Evolutionary conservation across 352 stramenopile genomes (phyloP).

Genomic region (Pilasporangium apinafurcum): DNA sequence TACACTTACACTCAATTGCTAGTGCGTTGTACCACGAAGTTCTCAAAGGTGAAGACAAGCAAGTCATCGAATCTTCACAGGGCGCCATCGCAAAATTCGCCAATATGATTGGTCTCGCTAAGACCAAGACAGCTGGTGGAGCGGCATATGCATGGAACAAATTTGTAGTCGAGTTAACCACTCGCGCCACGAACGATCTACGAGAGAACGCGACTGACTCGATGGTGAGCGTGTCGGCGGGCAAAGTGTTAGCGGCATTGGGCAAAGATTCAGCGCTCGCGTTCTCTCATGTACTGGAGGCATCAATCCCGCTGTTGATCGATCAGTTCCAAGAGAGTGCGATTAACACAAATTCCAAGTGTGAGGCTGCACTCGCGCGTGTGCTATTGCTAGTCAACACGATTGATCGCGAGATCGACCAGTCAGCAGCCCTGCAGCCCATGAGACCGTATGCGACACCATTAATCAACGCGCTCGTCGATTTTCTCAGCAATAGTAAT

Average conservation of each 20-base stretch:
- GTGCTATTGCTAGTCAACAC: conserved; percentile 72
- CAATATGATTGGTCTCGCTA: conserved; percentile 54
- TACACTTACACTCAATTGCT: conserved; percentile 62
- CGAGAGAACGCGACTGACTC: conserved; percentile 70
- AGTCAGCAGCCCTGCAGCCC: conserved; percentile 56
- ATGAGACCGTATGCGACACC: conserved; percentile 63
- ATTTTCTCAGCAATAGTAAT: conserved; percentile 36
- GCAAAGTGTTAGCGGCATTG: conserved; percentile 57
- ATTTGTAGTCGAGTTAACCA: conserved; percentile 76
- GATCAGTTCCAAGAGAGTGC: conserved; percentile 48
- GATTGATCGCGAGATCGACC: conserved; percentile 80
- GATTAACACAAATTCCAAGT: conserved; percentile 41
- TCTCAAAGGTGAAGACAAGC: conserved; percentile 78
- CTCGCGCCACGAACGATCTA: conserved; percentile 58
- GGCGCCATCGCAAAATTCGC: conserved; percentile 60
- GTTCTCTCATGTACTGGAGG: conserved; percentile 68
- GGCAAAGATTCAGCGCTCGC: conserved; percentile 57
- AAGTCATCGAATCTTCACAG: conserved; percentile 61
- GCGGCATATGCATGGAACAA: conserved; percentile 78
- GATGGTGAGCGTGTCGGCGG: conserved; percentile 70
- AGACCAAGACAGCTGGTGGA: conserved; percentile 40
- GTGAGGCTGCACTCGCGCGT: conserved; percentile 58
- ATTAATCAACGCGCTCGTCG: conserved; percentile 53
- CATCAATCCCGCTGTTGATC: conserved; percentile 52
- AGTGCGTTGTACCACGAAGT: conserved; percentile 78